These are phyloP conservation scores for Hymenoscyphus salicellus DNA, from an alignment of 2,329 filamentous ascomycete genomes.

Conservation along the genomic window DNA sequence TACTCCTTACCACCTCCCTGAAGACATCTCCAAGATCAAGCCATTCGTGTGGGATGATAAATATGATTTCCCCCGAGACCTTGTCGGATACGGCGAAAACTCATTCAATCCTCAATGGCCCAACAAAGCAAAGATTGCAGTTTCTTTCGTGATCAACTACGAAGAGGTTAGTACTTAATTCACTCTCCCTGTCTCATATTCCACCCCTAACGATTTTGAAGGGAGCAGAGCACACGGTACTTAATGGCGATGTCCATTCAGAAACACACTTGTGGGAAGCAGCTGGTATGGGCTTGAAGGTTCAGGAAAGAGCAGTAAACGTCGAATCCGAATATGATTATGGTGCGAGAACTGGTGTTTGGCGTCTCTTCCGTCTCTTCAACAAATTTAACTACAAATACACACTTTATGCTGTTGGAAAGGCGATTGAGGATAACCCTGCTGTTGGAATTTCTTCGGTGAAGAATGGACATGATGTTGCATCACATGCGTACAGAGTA, in stretches of 20 bases:
- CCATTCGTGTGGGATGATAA: slow-evolving; percentile 30
- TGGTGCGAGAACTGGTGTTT: slow-evolving; percentile 37
- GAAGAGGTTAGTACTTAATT: slow-evolving; percentile 24
- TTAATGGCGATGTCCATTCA: slow-evolving; percentile 28
- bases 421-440: slow-evolving; percentile 42
- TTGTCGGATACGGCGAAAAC: slow-evolving; percentile 31
- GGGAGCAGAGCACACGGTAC: slow-evolving; percentile 28
- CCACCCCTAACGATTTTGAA: slow-evolving; percentile 4
- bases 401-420: slow-evolving; percentile 42
- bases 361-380: slow-evolving; percentile 42
- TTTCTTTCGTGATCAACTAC: slow-evolving; percentile 35
- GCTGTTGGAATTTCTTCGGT: slow-evolving; percentile 41
- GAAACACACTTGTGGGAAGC: slow-evolving; percentile 29
- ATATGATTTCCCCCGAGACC: slow-evolving; percentile 31
- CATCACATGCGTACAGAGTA: slow-evolving; percentile 39
- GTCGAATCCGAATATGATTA: slow-evolving; percentile 39
- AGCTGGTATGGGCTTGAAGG: slow-evolving; percentile 20
- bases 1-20: slow-evolving; percentile 25
- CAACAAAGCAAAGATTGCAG: slow-evolving; percentile 35
- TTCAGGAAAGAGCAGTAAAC: slow-evolving; percentile 32
- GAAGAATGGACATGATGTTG: slow-evolving; percentile 42
- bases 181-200: neutral
- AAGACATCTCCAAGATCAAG: slow-evolving; percentile 25
- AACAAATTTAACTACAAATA: slow-evolving; percentile 43
- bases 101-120: slow-evolving; percentile 37